Evolutionary conservation across 768 basidiomycete species (phyloP).

Genomic region (Tylopilus felleus): DNA sequence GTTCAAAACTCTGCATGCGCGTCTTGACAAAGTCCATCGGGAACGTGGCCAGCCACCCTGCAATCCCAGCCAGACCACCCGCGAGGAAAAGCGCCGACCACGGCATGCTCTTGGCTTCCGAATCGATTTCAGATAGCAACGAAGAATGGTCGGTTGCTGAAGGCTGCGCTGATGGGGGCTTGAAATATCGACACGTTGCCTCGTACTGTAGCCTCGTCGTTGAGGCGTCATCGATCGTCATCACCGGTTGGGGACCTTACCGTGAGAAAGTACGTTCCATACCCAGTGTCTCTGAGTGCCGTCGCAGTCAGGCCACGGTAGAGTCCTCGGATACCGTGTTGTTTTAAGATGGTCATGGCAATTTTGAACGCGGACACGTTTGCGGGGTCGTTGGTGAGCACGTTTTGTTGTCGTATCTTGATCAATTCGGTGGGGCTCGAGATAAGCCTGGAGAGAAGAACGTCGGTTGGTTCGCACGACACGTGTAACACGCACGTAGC

Average conservation of each 20-base stretch:
- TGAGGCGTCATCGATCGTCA: constrained; percentile 1
- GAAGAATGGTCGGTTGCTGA: neutral
- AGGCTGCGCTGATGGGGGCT: constrained; percentile 15
- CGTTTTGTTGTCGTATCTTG: constrained; percentile 79
- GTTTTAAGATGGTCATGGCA: constrained; percentile 50
- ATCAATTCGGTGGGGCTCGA: constrained; percentile 84
- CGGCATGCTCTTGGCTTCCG: too few species aligned
- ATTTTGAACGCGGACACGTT: constrained; percentile 50
- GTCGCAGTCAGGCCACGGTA: constrained; percentile 78
- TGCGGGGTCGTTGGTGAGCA: constrained; percentile 32
- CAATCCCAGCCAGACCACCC: constrained; percentile 63
- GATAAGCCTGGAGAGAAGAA: constrained; percentile 47
- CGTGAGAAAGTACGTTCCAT: constrained; percentile 81
- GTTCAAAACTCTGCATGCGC: constrained; percentile 68
- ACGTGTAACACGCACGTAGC: constrained; percentile 3
- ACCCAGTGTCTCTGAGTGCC: constrained; percentile 61
- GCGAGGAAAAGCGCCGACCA: too few species aligned
- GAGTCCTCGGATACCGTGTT: constrained; percentile 59
- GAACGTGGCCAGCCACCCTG: constrained; percentile 64
- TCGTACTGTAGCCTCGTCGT: constrained; percentile 48
- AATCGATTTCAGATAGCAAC: too few species aligned
- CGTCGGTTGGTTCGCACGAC: neutral
- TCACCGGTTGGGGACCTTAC: constrained; percentile 38
- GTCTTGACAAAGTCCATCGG: constrained; percentile 91
- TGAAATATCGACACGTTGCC: constrained; percentile 38